phyloP scores from a whole-genome alignment of 2,329 filamentous ascomycete genomes.

The Neopestalotiopsis clavispora region DNA sequence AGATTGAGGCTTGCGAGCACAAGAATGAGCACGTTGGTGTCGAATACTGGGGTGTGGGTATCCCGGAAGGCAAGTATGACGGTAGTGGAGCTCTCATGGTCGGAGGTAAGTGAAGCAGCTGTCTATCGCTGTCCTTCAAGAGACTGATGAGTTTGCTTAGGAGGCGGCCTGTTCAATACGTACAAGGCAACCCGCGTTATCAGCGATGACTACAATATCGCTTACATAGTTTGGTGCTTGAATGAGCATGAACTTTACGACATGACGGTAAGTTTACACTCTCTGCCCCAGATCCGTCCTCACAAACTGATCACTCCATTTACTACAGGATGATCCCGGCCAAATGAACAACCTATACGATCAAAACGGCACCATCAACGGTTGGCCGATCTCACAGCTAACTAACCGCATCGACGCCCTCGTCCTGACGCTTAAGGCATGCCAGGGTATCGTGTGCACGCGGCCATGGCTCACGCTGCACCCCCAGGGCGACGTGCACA shows the following conservation, averaged over 20 bases:
- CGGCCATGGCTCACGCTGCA: conserved; percentile 63
- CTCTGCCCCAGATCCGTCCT: no score
- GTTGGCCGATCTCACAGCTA: conserved; percentile 42
- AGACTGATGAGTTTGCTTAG: neutral
- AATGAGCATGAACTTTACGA: conserved; percentile 72
- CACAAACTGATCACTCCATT: no score
- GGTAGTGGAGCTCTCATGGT: neutral
- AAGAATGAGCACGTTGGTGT: conserved; percentile 44
- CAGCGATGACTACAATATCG: conserved; percentile 59
- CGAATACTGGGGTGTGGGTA: conserved; percentile 55
- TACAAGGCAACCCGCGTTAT: conserved; percentile 66
- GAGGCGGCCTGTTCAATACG: conserved; percentile 50
- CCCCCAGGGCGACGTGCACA: conserved; percentile 55
- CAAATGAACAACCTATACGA: conserved; percentile 53
- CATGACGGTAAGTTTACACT: conserved; percentile 55
- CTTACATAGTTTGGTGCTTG: conserved; percentile 73
- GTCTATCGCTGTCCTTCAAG: no score
- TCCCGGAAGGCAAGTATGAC: conserved; percentile 17
- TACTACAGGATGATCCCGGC: conserved; percentile 51
- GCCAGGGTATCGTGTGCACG: conserved; percentile 56
- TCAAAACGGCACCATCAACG: conserved; percentile 32
- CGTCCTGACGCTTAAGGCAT: conserved; percentile 65
- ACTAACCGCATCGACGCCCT: conserved; percentile 60
- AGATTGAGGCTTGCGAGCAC: conserved; percentile 20
- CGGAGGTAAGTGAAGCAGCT: no score